Conservation (phyloP, 768 basidiomycete genomes). For the Xerocomus brunneocitrinus region DNA sequence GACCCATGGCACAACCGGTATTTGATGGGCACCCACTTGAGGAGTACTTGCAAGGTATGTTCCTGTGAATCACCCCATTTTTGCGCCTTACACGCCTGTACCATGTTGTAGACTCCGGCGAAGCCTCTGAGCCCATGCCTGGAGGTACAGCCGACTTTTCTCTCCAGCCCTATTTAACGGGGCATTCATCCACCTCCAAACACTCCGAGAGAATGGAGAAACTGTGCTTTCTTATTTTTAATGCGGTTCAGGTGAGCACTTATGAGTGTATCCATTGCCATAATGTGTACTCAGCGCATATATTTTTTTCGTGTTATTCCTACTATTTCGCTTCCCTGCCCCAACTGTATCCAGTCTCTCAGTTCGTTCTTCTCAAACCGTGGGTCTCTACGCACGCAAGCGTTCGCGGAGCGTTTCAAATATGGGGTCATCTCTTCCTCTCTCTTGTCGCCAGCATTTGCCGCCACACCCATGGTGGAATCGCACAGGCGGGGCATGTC, state of each 20-base stretch:
- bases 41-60: conserved; percentile 61
- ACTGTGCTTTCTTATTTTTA: conserved; percentile 23
- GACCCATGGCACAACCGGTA: conserved; percentile 67
- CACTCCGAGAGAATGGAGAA: conserved; percentile 26
- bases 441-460: conserved; percentile 56
- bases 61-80: conserved; percentile 1
- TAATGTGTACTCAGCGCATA: conserved; percentile 9
- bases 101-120: conserved; percentile 50
- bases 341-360: conserved; percentile 32
- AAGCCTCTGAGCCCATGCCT: conserved; percentile 52
- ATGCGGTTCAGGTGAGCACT: conserved; percentile 36
- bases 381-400: conserved; percentile 35
- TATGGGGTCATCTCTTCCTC: conserved; percentile 81
- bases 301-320: background rate
- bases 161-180: conserved; percentile 16
- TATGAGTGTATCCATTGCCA: conserved; percentile 9
- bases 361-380: conserved; percentile 36
- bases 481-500: conserved; percentile 31
- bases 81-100: conserved; percentile 11
- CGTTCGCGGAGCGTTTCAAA: conserved; percentile 77
- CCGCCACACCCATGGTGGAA: conserved; percentile 35
- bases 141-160: conserved; percentile 42
- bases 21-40: conserved; percentile 76
- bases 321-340: background rate
- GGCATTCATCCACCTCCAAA: conserved; percentile 4